These are phyloP conservation scores for Pterocarpus macrocarpus DNA, from an alignment of 306 rosid species.

Conservation along the genomic window DNA sequence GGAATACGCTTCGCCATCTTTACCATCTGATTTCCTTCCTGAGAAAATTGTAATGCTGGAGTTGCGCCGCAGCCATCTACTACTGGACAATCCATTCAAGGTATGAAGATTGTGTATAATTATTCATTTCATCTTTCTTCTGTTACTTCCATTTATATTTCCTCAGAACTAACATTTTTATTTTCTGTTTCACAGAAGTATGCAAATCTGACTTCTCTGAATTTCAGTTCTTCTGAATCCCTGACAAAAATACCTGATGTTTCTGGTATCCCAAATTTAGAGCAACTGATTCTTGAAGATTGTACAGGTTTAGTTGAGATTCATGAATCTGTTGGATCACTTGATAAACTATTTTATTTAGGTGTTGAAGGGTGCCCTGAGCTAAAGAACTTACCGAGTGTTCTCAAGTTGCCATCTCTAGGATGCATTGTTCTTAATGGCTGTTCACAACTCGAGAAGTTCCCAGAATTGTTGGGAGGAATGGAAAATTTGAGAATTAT, in stretches of 20 bases:
- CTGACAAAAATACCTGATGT: conserved; percentile 46
- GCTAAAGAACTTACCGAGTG: conserved; percentile 40
- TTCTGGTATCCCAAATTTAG: conserved; percentile 47
- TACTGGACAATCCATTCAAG: conserved; percentile 48
- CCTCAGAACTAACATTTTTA: neutral
- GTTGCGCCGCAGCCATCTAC: conserved; percentile 39
- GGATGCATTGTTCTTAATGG: conserved; percentile 42
- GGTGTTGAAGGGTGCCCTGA: conserved; percentile 44
- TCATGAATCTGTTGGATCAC: conserved; percentile 46
- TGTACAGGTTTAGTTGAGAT: conserved; percentile 47
- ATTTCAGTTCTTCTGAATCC: conserved; percentile 37
- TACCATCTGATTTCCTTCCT: conserved; percentile 44
- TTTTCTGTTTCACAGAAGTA: conserved; percentile 46
- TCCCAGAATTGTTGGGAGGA: conserved; percentile 38
- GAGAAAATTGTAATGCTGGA: conserved; percentile 48
- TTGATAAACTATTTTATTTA: conserved; percentile 44
- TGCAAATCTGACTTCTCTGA: conserved; percentile 37
- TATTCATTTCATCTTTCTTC: neutral
- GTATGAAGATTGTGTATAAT: conserved; percentile 3
- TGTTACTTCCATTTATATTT: neutral
- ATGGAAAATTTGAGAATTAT: conserved; percentile 43
- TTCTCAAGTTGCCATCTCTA: conserved; percentile 41
- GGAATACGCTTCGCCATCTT: conserved; percentile 40
- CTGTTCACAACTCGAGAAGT: conserved; percentile 39
- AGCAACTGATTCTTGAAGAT: conserved; percentile 34